Evolutionary conservation across 129 eudicot genomes (phyloP).

Genomic region (Artemisia tridentata): DNA sequence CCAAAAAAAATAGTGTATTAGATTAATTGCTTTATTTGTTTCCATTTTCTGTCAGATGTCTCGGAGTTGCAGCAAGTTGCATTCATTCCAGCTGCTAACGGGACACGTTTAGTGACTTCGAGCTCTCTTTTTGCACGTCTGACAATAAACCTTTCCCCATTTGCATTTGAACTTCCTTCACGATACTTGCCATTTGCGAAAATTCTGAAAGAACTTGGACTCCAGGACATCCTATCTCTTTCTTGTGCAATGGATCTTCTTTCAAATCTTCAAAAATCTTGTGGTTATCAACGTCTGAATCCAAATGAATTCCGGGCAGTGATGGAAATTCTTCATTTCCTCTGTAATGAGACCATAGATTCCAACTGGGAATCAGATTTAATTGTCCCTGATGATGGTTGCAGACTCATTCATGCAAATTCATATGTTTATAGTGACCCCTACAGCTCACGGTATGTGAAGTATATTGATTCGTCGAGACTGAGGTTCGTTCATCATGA

Average conservation of each 20-base stretch:
- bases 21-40: too few species aligned
- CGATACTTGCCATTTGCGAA: slow-evolving; percentile 79
- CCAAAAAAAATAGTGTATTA: too few species aligned
- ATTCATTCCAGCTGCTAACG: slow-evolving; percentile 96
- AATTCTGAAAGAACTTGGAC: slow-evolving; percentile 83
- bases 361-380: slow-evolving; percentile 61
- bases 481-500: slow-evolving; percentile 78
- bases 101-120: slow-evolving; percentile 91
- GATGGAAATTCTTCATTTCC: slow-evolving; percentile 69
- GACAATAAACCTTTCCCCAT: slow-evolving; percentile 86
- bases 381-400: slow-evolving; percentile 93
- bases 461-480: slow-evolving; percentile 74
- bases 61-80: slow-evolving; percentile 76
- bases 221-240: slow-evolving; percentile 66
- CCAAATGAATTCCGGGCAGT: slow-evolving; percentile 98
- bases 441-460: slow-evolving; percentile 79
- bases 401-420: slow-evolving; percentile 92
- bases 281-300: slow-evolving; percentile 94
- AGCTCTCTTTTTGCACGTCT: slow-evolving; percentile 82
- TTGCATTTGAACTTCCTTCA: slow-evolving; percentile 94
- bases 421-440: slow-evolving; percentile 82
- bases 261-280: slow-evolving; percentile 71
- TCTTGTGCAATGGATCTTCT: slow-evolving; percentile 82
- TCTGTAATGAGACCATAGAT: slow-evolving; percentile 54
- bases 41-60: slow-evolving; percentile 45